Percentiles rank a stretch among this genome's conserved stretches.
Conservation (phyloP, 2,329 filamentous ascomycete species). For the Huntiella savannae region DNA sequence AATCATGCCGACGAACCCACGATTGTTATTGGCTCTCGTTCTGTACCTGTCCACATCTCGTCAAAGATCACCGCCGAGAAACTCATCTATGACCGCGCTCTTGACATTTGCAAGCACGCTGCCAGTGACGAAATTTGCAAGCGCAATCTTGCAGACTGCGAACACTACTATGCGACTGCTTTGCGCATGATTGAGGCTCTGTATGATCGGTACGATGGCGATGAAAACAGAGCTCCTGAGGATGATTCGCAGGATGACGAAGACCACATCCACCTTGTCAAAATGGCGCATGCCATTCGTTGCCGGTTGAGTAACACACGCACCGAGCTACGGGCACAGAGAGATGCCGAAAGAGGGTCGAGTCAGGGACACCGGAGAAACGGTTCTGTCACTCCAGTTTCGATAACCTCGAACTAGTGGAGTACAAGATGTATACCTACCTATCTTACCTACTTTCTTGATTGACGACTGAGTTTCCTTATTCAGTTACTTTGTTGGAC, state of each 20-base stretch:
- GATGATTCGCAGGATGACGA: constrained; percentile 25
- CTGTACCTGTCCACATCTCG: constrained; percentile 66
- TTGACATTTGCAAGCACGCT: constrained; percentile 90
- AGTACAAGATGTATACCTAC: too few species aligned
- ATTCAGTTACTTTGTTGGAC: neutral
- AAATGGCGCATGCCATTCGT: constrained; percentile 7
- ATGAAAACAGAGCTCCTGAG: constrained; percentile 21
- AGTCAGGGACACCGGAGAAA: constrained; percentile 7
- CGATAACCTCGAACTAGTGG: constrained; percentile 7
- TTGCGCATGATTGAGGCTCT: constrained; percentile 92
- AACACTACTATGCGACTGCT: constrained; percentile 82
- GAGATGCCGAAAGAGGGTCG: constrained; percentile 4
- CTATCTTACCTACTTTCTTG: too few species aligned
- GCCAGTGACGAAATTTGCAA: constrained; percentile 93
- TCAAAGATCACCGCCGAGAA: constrained; percentile 87
- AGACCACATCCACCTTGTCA: constrained; percentile 53
- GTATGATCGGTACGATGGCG: constrained; percentile 54
- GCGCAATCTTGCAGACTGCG: constrained; percentile 70
- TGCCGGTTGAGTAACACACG: neutral
- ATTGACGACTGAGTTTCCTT: neutral
- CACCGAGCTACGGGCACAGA: constrained; percentile 3
- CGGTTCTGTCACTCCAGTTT: constrained; percentile 10
- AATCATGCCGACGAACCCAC: constrained; percentile 46
- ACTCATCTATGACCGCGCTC: constrained; percentile 89
- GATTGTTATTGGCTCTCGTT: constrained; percentile 39